A percentile compares a stretch with the other conserved stretches of the same genome.
Evolutionary conservation across 306 rosid species (phyloP).

Genomic region (Fragaria vesca): DNA sequence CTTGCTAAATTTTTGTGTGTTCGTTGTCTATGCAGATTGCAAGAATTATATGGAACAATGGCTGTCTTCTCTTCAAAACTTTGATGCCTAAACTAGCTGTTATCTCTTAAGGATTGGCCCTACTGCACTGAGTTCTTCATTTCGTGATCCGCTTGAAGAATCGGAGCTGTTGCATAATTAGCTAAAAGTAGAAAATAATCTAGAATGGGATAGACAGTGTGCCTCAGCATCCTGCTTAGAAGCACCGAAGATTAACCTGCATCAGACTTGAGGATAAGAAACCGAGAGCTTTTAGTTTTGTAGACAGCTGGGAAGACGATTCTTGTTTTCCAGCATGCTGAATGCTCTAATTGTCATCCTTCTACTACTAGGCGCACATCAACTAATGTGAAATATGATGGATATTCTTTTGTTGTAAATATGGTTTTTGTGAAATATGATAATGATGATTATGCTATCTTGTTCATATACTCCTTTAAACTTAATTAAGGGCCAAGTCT

Average conservation of each 20-base stretch:
- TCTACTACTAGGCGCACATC: constrained; percentile 1
- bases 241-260: constrained; percentile 6
- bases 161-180: constrained; percentile 9
- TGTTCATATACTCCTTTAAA: not conserved
- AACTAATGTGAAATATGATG: constrained; percentile 8
- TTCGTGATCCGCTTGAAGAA: constrained; percentile 1
- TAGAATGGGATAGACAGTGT: constrained; percentile 5
- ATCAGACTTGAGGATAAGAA: not conserved
- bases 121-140: not conserved
- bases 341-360: constrained; percentile 7
- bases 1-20: constrained; percentile 20
- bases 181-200: constrained; percentile 5
- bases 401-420: not conserved
- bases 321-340: constrained; percentile 4
- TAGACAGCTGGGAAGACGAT: not conserved
- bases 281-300: not conserved
- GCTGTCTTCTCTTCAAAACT: constrained; percentile 65
- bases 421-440: constrained; percentile 9
- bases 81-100: constrained; percentile 32
- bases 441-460: not conserved
- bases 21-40: constrained; percentile 56
- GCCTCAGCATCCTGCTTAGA: constrained; percentile 10
- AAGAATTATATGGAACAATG: constrained; percentile 62
- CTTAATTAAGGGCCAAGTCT: no score
- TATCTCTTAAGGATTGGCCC: constrained; percentile 20